Evolutionary conservation across 1,284 basidiomycete species (phyloP), one percentile per base, ranked within the genome.

Genomic region (Rhodotorula sp.): DNA sequence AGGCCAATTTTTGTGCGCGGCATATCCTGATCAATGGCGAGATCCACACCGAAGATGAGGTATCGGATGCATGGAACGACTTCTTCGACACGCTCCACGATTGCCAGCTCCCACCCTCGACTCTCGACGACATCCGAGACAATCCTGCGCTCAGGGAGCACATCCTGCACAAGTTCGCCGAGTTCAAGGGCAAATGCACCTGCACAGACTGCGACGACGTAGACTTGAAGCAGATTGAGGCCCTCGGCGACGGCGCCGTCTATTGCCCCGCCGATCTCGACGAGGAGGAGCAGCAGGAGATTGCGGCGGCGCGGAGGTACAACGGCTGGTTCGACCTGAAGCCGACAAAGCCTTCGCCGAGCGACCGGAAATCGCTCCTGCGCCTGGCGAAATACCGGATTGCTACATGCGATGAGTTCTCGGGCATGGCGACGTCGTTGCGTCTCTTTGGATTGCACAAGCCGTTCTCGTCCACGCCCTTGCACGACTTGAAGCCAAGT

Each of bases 401-500:
- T 34, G 7, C 34, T 6, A 4, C 4, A 34, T 34, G 34, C 5
- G 34, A 34, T 6, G 34, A 3, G 8, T 15, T 2, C 15, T 14
- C 5, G 21, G 3, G 48, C 1, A 18, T 4, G 20, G 7, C 26
- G 8, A 0, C 4, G 26, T 4, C 3, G 31, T 26, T 31, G 56
- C 46, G n/a, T 26, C 47, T 39, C 18, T 34, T 39, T 12, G 64
- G 64, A 46, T 3, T 49, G 14, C 31, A 29, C 5, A 65, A 43
- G 57, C n/a, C 15, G 29, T 51, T 31, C 57, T 65, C 64, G 18
- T 4, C n/a, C 23, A 39, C 4, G 15, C 23, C 64, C 29, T 31
- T 65, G 6, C 23, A 58, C n/a, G 31, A 65, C 21, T 43, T 65
- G 21, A 34, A 48, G 23, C 57, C 56, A 14, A 65, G 62, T 64